Evolutionary conservation across 2,329 filamentous ascomycete genomes (phyloP), one percentile per base, ranked within the genome.

Genomic region (Hymenoscyphus scutula): DNA sequence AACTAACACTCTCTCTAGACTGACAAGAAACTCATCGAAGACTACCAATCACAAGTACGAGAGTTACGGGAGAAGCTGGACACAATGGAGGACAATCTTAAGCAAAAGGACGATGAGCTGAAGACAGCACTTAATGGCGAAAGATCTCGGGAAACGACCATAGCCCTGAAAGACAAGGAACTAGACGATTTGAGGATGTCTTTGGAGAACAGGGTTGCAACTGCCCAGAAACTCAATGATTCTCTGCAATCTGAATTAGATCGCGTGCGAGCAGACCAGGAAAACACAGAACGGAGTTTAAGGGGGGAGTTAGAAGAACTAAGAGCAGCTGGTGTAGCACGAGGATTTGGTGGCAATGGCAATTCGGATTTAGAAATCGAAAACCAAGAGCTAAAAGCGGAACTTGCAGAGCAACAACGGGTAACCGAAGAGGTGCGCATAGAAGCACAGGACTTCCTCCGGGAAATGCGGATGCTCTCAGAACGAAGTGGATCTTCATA

Each of bases 381-480:
- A 71, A 90, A 97, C 70, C 82, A 88, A 62, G 84, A 85, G 53
- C 77, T 93, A 25, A 85, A 89, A 66, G 75, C 77, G 38, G 83
- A 89, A 32, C 77, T 94, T 25, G 78, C 81, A 59, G 83, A 93
- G 66, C 94, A 98, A 74, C 88, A 92, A 68, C 84, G 89, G 62
- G 84, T 95, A 1, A 96, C 92, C 0, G 89, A 96, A 65, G 90
- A 97, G 71, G 95, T 97, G 34, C 87, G 91, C 27, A 85, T 84
- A 60, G 91, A 97, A 77, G 92, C 93, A 0, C 87, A 91, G 62
- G 84, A 87, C 57, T 97, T 94, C 74, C 77, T 99, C 53, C 83
- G 85, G 65, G 95, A 99, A 76, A 99, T 98, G 95, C 88, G 91
- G 66, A 80, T 85, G 54, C 82, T 98, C 55, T 96, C 93, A 5